Evolutionary conservation across 257 asterid genomes (phyloP), one percentile per base, ranked within the genome.

Genomic region (Coffea eugenioides): DNA sequence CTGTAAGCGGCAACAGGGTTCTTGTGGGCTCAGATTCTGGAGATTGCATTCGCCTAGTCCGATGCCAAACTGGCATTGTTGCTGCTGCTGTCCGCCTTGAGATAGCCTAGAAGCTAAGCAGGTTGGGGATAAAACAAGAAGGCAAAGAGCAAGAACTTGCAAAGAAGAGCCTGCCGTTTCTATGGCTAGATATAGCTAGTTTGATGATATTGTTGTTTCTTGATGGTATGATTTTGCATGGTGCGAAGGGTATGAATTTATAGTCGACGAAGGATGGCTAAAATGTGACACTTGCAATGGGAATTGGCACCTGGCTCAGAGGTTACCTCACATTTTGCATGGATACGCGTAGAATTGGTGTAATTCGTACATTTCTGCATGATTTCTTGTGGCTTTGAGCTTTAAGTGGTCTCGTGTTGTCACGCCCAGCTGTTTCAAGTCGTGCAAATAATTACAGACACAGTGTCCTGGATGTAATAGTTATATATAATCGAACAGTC

Each of bases 1-100:
- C 61, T 69, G 21, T 23, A 79, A 8, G 0, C 71, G 56, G 2
- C 43, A 39, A 1, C 5, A 12, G 41, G 86, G 83, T 25, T 83
- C 83, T 36, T 67, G 77, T 0, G 86, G 80, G 8, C 70, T 74
- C 43, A 83, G 73, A 39, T 72, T 75, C 70, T 36, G 25, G 34
- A 79, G 56, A n/a, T 64, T 15, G 75, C 84, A 82, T 75, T 77
- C 77, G 7, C 67, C 77, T 80, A 39, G 65, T 0, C 57, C 4
- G 13, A 27, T 23, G 54, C 34, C 69, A 15, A 10, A 39, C 45
- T 10, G 62, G 15, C 69, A 72, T 15, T 34, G 71, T 21, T 70
- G 71, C 31, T n/a, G 64, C 70, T 45, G 20, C 27, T 52, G 71
- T 13, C 25, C 45, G 64, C 45, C 67, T 11, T 2, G 48, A 20